Conservation (phyloP, 768 basidiomycete species). For the Termitomyces sp. region DNA sequence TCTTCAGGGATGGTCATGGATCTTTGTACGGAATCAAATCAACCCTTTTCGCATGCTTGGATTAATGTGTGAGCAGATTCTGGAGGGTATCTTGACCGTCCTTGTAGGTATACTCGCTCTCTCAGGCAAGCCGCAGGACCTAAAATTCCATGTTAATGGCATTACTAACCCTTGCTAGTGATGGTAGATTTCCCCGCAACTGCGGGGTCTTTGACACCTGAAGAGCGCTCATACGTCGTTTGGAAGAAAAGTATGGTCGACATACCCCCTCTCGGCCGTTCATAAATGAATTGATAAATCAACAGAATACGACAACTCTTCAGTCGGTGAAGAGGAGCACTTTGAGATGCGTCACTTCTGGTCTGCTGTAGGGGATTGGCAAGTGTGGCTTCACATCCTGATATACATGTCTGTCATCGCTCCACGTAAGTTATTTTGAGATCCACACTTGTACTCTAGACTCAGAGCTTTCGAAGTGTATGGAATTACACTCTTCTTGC, state of each 20-base stretch:
- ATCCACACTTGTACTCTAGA: neutral
- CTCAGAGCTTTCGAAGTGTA: conserved; percentile 37
- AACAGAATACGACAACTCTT: conserved; percentile 49
- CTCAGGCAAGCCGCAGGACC: conserved; percentile 29
- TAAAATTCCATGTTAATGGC: neutral
- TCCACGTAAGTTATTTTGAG: conserved; percentile 41
- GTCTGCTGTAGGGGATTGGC: conserved; percentile 59
- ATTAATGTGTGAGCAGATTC: conserved; percentile 31
- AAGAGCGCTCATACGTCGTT: conserved; percentile 50
- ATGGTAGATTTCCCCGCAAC: conserved; percentile 58
- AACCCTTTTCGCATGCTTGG: neutral
- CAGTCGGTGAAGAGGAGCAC: conserved; percentile 55
- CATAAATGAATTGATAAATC: neutral
- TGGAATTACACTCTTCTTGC: conserved; percentile 66
- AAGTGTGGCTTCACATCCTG: conserved; percentile 53
- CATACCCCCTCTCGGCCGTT: neutral
- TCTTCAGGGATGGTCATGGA: conserved; percentile 60
- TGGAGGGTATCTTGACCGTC: conserved; percentile 62
- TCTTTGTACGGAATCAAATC: conserved; percentile 39
- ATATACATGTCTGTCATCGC: conserved; percentile 53
- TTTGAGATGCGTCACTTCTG: conserved; percentile 49
- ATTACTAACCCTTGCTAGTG: conserved; percentile 25
- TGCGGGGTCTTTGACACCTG: conserved; percentile 54
- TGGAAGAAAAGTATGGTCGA: conserved; percentile 45
- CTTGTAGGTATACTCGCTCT: conserved; percentile 47